Conservation (phyloP, 2,329 filamentous ascomycete species). For the Arachnopeziza araneosa region DNA sequence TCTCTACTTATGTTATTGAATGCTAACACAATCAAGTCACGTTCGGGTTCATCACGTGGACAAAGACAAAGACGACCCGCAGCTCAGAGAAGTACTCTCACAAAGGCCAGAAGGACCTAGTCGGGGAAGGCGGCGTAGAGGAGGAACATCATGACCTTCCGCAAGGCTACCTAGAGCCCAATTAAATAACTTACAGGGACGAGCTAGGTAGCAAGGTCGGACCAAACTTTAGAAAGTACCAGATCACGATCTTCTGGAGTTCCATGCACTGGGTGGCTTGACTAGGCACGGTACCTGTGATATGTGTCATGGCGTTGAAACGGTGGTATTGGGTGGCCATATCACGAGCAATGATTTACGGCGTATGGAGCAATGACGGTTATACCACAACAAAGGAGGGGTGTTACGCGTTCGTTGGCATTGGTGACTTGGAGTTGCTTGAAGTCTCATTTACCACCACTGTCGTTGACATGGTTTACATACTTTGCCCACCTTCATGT, state of each 20-base stretch:
- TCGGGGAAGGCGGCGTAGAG: conserved; percentile 66
- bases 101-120: conserved; percentile 80
- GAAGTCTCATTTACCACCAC: neutral
- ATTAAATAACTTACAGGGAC: neutral
- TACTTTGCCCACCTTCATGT: conserved; percentile 4
- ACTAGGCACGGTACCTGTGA: neutral
- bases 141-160: conserved; percentile 18
- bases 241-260: neutral
- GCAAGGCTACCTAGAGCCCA: neutral
- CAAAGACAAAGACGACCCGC: conserved; percentile 80
- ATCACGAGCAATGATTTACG: conserved; percentile 11
- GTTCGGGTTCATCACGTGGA: conserved; percentile 89
- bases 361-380: conserved; percentile 11
- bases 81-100: conserved; percentile 74
- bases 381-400: conserved; percentile 13
- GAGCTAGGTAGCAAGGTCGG: neutral
- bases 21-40: conserved; percentile 54
- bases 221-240: neutral
- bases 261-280: neutral
- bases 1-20: neutral
- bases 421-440: conserved; percentile 2
- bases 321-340: neutral
- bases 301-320: conserved; percentile 3
- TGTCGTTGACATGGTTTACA: conserved; percentile 3
- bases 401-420: conserved; percentile 5